Base-by-base conservation (phyloP, 768 basidiomycete genomes). In the Psilocybe sp. region DNA sequence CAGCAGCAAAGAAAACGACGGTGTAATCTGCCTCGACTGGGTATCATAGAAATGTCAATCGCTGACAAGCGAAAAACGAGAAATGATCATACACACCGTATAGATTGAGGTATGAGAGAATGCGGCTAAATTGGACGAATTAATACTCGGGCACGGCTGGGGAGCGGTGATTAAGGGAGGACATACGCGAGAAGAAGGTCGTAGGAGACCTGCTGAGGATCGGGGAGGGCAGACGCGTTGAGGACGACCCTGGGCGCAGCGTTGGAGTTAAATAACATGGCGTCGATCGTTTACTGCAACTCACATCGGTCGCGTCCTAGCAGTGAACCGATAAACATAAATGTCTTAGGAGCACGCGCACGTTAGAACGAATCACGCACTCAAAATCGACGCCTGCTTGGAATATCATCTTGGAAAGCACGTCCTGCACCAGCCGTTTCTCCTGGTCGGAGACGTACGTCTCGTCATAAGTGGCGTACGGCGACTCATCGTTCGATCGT, bases 341-440 rank as follows among this genome's bases (percentile, higher is more conserved):
- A 14, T 10, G 14, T 33, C 40, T 39, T 46, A 37, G 34, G 37
- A 46, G 37, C 32, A 43, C 16, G 44, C 38, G 7, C 18, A 42
- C 33, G 43, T 39, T 38, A 40, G 19, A 38, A 33, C 48, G 45
- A 12, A 28, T 44, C 34, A 37, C 86, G 62, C 58, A 94, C 92
- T 92, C 90, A 56, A 82, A 92, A 69, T 94, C 92, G 50, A 92
- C 87, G 2, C 92, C 92, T 39, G 92, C 92, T 63, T 92, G 91
- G 59, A 88, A 92, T 40, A 93, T 90, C 69, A 93, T 74, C 64
- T 73, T 81, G 35, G 70, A 62, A 73, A 93, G 78, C 23, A 87
- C 78, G 13, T 83, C 78, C 54, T 88, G 84, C 11, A 89, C 65
- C 51, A 83, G 69, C 37, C 79, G 78, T 52, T 80, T 72, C 35